Base-by-base conservation (phyloP, 2,329 filamentous ascomycete genomes). In the Monilinia aucupariae region DNA sequence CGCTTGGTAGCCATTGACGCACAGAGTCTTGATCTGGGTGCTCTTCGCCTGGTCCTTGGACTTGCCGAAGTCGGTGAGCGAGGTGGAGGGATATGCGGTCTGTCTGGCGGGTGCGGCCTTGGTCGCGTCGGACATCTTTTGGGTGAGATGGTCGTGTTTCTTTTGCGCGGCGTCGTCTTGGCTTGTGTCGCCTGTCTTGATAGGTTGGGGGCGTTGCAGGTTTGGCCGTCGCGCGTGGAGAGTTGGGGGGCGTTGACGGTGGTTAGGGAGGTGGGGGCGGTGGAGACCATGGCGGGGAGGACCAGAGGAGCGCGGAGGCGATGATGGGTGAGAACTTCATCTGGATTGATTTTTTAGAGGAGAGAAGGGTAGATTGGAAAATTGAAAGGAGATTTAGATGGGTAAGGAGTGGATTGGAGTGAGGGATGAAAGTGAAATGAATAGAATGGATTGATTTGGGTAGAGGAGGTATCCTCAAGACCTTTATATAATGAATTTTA, bases 281-380 rank as follows among this genome's bases (percentile, higher is more conserved):
- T 22, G 25, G 37, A 56, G 39, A 56, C 25, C 22, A 55, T 55
- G 52, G 52, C 52, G 12, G 52, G 52, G 37, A 55, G 52, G 52
- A 55, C 27, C 13, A 55, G 37, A 43, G 52, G 25, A 55, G 22
- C 10, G 52, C 39, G 22, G 52, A 55, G 13, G 52, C 37, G 37
- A 56, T 7, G 17, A 45, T n/a, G 17, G 53, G 17, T n/a, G 53
- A 30, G 53, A 56, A 41, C 37, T 45, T 56, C 53, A 30, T 56
- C 30, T 32, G 45, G 53, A 45, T 45, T 13, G 53, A 15, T n/a
- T n/a, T 17, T 41, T 20, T 43, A 13, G 27, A n/a, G 15, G 5
- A 45, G 43, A 12, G 53, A n/a, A 22, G 20, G 53, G 30, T 30
- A 13, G 25, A 43, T 5, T 56, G 13, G 15, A 13, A 13, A 4